Base-by-base conservation (phyloP, 257 asterid genomes). In the Forsythia suspensa region DNA sequence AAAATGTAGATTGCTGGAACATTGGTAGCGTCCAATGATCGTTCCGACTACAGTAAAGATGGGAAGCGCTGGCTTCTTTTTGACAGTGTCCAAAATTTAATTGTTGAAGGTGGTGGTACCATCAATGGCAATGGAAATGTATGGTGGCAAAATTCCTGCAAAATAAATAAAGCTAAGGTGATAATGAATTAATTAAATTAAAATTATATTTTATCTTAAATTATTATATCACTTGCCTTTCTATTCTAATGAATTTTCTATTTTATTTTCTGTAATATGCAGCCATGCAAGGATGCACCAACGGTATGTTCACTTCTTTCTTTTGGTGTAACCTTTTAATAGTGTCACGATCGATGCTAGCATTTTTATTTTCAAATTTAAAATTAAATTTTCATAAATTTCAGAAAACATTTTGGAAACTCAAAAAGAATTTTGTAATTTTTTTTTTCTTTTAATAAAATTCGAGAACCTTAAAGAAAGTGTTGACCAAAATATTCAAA, bases 71-170 rank as follows among this genome's bases (percentile, higher is more conserved):
- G 98, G 98, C 76, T 94, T 66, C 0, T 77, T 0, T 89, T 94
- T 77, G 78, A 88, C 11, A 71, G 71, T 2, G 86, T 94, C 13
- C 21, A 87, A 40, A 86, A 86, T 52, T 84, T 94, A 16, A 80
- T n/a, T n/a, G 92, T 91, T 72, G 83, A 81, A 67, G 98, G 98
- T 36, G 96, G 92, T 39, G 98, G 97, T 55, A 79, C 74, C 55
- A 61, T 94, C 2, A 85, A 92, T 61, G 98, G 98, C 18, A 90
- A 88, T 79, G 98, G 98, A 3, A 80, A 91, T 37, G 81, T 87
- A 5, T 94, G 98, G 98, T 94, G 98, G 98, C 77, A 90, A 80
- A 90, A 90, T 84, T 92, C 97, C 73, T 94, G 98, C 90, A 94
- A 94, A 72, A 85, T 76, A 41, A 80, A 89, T 75, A 86, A 80